Evolutionary conservation across 495 filamentous ascomycete genomes (phyloP).

Genomic region (Tuber calosporum): DNA sequence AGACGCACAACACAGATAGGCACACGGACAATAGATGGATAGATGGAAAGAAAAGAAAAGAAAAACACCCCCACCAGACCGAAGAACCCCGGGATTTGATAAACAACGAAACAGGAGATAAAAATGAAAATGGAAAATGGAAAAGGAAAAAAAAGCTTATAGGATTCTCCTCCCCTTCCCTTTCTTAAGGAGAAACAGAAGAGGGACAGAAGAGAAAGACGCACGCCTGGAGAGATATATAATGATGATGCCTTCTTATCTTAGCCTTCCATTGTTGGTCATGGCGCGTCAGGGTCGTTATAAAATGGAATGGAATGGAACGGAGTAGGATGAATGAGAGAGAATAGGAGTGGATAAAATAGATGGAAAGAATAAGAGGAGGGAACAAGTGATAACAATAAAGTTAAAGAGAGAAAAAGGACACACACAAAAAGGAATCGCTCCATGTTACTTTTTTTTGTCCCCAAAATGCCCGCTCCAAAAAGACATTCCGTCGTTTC

Average conservation of each 20-base stretch:
- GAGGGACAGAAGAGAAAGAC: slow-evolving; percentile 28
- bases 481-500: slow-evolving; percentile 37
- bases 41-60: slow-evolving; percentile 26
- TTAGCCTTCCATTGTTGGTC: slow-evolving; percentile 13
- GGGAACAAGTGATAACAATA: slow-evolving; percentile 7
- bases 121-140: background rate
- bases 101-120: slow-evolving; percentile 18
- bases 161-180: background rate
- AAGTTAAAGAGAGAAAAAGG: slow-evolving; percentile 8
- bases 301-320: background rate
- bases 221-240: slow-evolving; percentile 20
- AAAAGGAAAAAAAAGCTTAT: background rate
- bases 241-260: slow-evolving; percentile 3
- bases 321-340: background rate
- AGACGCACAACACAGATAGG: slow-evolving; percentile 24
- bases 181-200: slow-evolving; percentile 13
- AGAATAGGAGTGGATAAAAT: background rate
- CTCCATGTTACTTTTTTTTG: slow-evolving; percentile 38
- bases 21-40: slow-evolving; percentile 14
- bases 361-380: background rate
- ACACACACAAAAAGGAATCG: slow-evolving; percentile 31
- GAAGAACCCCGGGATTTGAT: slow-evolving; percentile 24
- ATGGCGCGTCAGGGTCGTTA: slow-evolving; percentile 26
- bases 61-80: slow-evolving; percentile 38
- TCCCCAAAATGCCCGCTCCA: slow-evolving; percentile 22